Evolutionary conservation across 1,139 yeast species (phyloP).

Genomic region (Taphrina communis): DNA sequence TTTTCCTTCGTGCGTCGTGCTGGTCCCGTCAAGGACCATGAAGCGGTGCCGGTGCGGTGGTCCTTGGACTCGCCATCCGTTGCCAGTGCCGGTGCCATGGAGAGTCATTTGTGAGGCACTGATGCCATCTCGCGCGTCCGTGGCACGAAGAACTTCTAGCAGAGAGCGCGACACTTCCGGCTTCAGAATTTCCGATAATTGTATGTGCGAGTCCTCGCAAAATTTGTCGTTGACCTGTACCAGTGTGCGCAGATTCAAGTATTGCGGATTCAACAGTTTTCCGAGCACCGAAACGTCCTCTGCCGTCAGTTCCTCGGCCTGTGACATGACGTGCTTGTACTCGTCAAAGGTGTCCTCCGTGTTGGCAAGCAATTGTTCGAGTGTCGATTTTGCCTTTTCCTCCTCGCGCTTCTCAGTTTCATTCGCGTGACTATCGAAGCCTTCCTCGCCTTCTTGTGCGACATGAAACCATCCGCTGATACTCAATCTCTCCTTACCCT

Average conservation of each 20-base stretch:
- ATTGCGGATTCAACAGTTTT: constrained; percentile 57
- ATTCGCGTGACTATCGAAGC: constrained; percentile 57
- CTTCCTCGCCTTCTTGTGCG: constrained; percentile 90
- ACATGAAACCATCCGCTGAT: constrained; percentile 99
- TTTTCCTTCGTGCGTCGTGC: not conserved
- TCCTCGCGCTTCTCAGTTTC: constrained; percentile 35
- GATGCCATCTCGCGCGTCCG: constrained; percentile 51
- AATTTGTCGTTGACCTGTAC: constrained; percentile 59
- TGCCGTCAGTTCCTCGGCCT: constrained; percentile 49
- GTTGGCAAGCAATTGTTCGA: constrained; percentile 37
- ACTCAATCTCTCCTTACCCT: constrained; percentile 77
- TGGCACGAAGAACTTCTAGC: constrained; percentile 2
- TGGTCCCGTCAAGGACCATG: constrained; percentile 57
- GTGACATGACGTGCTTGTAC: constrained; percentile 71
- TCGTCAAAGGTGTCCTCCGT: constrained; percentile 27
- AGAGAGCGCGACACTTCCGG: constrained; percentile 8
- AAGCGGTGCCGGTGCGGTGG: constrained; percentile 94
- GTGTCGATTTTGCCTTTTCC: constrained; percentile 42
- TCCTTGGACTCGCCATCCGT: constrained; percentile 83
- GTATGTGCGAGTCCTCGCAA: constrained; percentile 47
- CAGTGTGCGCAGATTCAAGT: constrained; percentile 64
- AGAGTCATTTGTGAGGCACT: constrained; percentile 53
- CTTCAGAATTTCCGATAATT: constrained; percentile 19
- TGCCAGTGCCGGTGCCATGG: constrained; percentile 63
- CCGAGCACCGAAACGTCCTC: constrained; percentile 49